These are phyloP conservation scores for Zygoascus ofunaensis DNA, from an alignment of 805 yeast species.

Conservation along the genomic window DNA sequence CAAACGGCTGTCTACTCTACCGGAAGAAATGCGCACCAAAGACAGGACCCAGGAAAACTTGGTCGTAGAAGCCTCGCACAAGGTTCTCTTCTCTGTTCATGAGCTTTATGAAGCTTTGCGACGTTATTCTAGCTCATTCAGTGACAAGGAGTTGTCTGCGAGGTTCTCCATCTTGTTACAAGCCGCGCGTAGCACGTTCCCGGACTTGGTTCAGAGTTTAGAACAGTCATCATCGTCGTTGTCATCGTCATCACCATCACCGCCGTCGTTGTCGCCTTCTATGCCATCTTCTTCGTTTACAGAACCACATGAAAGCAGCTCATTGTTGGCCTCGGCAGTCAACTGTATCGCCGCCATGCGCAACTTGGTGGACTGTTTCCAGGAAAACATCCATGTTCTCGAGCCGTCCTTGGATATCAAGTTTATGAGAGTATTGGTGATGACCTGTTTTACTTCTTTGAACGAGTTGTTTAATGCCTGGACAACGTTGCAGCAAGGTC, in stretches of 20 bases:
- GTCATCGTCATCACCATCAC: slow-evolving; percentile 26
- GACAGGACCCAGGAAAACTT: slow-evolving; percentile 12
- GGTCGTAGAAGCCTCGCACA: slow-evolving; percentile 44
- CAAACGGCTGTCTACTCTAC: slow-evolving; percentile 40
- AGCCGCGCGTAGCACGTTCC: slow-evolving; percentile 12
- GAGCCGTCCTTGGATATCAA: slow-evolving; percentile 54
- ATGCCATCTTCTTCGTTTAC: too few species aligned
- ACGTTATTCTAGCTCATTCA: slow-evolving; percentile 15
- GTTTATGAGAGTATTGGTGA: slow-evolving; percentile 52
- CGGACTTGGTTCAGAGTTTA: slow-evolving; percentile 44
- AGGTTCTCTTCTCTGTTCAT: slow-evolving; percentile 51
- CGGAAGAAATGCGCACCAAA: slow-evolving; percentile 34
- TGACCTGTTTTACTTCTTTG: slow-evolving; percentile 53
- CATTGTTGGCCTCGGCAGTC: slow-evolving; percentile 31
- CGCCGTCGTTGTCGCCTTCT: too few species aligned
- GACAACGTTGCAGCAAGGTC: slow-evolving; percentile 28
- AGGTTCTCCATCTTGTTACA: slow-evolving; percentile 11
- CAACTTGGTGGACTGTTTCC: slow-evolving; percentile 39
- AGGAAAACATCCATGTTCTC: slow-evolving; percentile 40
- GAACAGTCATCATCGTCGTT: slow-evolving; percentile 29
- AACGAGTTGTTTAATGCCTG: slow-evolving; percentile 63
- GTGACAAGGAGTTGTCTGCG: slow-evolving; percentile 9
- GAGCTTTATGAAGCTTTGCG: slow-evolving; percentile 40
- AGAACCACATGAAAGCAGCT: neutral
- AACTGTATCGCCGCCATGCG: slow-evolving; percentile 41